phyloP scores from a whole-genome alignment of 1,284 basidiomycete genomes.

The Fomitopsis betulina region DNA sequence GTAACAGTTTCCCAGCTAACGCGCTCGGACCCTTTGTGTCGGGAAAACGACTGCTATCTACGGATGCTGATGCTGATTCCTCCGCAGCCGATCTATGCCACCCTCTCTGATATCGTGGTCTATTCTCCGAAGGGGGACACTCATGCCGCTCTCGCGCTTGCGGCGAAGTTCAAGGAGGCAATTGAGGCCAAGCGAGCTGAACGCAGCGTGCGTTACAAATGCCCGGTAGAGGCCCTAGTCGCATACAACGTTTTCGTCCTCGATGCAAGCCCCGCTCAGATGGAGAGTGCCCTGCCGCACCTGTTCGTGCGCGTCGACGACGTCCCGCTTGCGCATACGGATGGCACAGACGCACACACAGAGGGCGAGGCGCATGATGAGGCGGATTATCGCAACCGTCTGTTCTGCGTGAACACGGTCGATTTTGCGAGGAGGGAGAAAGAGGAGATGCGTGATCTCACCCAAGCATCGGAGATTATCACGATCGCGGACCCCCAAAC shows the following conservation, averaged over 20 bases:
- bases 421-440: conserved; percentile 77
- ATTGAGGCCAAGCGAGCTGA: conserved; percentile 52
- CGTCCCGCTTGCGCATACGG: conserved; percentile 22
- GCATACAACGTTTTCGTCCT: conserved; percentile 88
- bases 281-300: conserved; percentile 42
- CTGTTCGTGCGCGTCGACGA: conserved; percentile 36
- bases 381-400: conserved; percentile 19
- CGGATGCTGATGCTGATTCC: conserved; percentile 9
- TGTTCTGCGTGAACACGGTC: conserved; percentile 50
- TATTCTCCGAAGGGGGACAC: conserved; percentile 68
- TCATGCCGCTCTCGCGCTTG: conserved; percentile 50
- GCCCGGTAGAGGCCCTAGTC: conserved; percentile 37
- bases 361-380: conserved; percentile 22
- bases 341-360: conserved; percentile 27
- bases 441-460: conserved; percentile 88
- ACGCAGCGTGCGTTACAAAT: conserved; percentile 27
- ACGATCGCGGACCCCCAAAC: conserved; percentile 10
- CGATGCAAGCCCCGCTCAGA: conserved; percentile 51
- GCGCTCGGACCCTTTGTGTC: not conserved
- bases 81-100: conserved; percentile 71
- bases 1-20: not conserved
- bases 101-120: conserved; percentile 84
- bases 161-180: conserved; percentile 54
- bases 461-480: conserved; percentile 70
- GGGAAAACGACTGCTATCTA: not conserved